Evolutionary conservation across 805 yeast species (phyloP).

Genomic region (Yarrowia hollandica): DNA sequence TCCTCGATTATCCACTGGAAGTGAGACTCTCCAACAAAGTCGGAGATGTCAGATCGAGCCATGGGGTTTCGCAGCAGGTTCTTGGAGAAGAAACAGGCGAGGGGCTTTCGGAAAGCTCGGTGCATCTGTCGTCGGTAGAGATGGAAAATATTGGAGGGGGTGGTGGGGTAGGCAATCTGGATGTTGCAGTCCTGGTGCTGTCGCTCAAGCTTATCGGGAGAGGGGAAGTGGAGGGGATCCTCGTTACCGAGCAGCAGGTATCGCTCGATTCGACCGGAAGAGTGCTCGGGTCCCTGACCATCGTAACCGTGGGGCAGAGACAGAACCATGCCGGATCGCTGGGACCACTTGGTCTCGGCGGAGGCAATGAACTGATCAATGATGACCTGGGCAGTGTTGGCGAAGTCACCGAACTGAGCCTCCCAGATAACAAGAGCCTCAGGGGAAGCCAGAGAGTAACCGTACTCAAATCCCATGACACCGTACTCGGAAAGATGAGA

Average conservation of each 20-base stretch:
- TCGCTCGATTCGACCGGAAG: slow-evolving; percentile 96
- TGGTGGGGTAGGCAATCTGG: slow-evolving; percentile 97
- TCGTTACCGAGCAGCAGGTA: slow-evolving; percentile 94
- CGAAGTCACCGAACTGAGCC: slow-evolving; percentile 99
- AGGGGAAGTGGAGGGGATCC: slow-evolving; percentile 93
- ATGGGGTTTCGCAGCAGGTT: slow-evolving; percentile 94
- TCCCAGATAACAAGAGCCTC: slow-evolving; percentile 98
- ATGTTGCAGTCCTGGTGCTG: slow-evolving; percentile 99
- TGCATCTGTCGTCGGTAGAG: slow-evolving; percentile 98
- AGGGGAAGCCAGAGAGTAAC: slow-evolving; percentile 96
- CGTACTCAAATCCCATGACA: slow-evolving; percentile 98
- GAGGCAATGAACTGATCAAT: slow-evolving; percentile 95
- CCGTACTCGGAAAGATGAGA: slow-evolving; percentile 98
- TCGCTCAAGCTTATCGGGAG: slow-evolving; percentile 82
- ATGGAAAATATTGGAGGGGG: slow-evolving; percentile 97
- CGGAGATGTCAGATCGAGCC: slow-evolving; percentile 81
- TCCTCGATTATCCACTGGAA: slow-evolving; percentile 98
- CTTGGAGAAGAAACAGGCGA: slow-evolving; percentile 86
- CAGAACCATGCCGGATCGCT: slow-evolving; percentile 93
- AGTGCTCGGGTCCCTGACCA: slow-evolving; percentile 99
- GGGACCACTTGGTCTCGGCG: slow-evolving; percentile 98
- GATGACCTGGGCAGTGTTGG: slow-evolving; percentile 98
- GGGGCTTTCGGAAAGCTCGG: slow-evolving; percentile 90
- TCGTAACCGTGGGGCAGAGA: slow-evolving; percentile 99
- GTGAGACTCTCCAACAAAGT: slow-evolving; percentile 86